Evolutionary conservation across 2,329 filamentous ascomycete species (phyloP), one percentile per base, ranked within the genome.

Genomic region (Apiospora koreana): DNA sequence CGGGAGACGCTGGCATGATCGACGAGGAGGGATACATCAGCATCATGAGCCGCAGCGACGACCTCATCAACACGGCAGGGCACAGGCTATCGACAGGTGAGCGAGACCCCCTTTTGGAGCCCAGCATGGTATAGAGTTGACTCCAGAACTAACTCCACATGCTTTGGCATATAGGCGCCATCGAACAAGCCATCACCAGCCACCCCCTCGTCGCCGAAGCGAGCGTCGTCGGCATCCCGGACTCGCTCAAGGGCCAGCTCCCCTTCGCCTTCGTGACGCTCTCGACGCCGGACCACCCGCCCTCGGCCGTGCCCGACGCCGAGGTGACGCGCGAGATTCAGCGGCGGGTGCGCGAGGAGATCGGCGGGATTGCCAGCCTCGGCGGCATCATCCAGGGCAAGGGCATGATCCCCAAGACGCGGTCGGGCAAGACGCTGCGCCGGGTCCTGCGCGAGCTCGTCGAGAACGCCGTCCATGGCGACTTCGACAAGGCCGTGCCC

Each of bases 31-130:
- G 89, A 5, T 91, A 91, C 75, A 86, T 91, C 50, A 86, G 88
- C 73, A 88, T 91, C 74, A 90, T 91, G 89, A 87, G 87, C 50
- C 82, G 89, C 50, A 86, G 84, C 42, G 95, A 98, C 82, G 95
- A 98, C 80, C 92, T 98, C 71, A 94, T 98, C 78, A 98, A 98
- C 78, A 95, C 97, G n/a, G 95, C 94, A 50, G 94, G 95, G 6
- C 95, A 98, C 83, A 89, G 95, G 18, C 91, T 98, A 72, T 95
- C 93, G 73, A 97, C 94, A 14, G 94, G 93, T 93, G 41, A 84
- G 76, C 86, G 58, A 28, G 48, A 68, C 54, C 8, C 41, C 41
- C 41, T 8, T 2, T 41, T 8, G 38, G 38, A 41, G 38, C 8
- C 9, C 38, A 2, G 14, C 9, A 41, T 8, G 9, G 38, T 12